phyloP scores from a whole-genome alignment of 2,329 filamentous ascomycete genomes.

The Diatrype stigma region DNA sequence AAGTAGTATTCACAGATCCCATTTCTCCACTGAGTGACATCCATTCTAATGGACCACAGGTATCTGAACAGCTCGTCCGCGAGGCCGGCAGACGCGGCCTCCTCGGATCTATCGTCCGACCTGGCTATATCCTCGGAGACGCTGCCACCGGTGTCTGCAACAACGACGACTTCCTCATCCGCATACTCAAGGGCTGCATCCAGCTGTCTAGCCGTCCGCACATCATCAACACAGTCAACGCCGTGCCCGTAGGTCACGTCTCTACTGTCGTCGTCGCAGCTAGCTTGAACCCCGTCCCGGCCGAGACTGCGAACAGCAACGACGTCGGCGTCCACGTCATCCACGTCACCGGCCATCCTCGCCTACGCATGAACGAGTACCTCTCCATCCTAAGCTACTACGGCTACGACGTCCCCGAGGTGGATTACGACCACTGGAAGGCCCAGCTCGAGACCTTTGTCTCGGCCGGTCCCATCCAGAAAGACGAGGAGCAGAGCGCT shows the following conservation, averaged over 20 bases:
- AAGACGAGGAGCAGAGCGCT: conserved; percentile 63
- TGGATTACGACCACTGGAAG: conserved; percentile 67
- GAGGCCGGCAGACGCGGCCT: too few relatives aligned
- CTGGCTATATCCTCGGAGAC: conserved; percentile 80
- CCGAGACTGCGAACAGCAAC: too few relatives aligned
- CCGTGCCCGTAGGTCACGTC: conserved; percentile 82
- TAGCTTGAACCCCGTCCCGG: neutral
- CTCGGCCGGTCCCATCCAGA: conserved; percentile 47
- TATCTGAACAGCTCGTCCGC: too few relatives aligned
- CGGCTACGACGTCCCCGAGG: conserved; percentile 65
- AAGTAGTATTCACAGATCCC: too few relatives aligned
- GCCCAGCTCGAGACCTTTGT: conserved; percentile 65
- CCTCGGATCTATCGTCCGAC: too few relatives aligned
- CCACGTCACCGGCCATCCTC: conserved; percentile 76
- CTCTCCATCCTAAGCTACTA: conserved; percentile 66
- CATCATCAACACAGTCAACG: conserved; percentile 84
- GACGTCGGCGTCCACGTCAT: neutral
- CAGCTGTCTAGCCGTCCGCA: conserved; percentile 70
- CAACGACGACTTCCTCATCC: conserved; percentile 86
- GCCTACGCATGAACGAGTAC: conserved; percentile 74
- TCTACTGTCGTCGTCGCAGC: conserved; percentile 40
- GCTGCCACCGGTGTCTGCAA: conserved; percentile 67
- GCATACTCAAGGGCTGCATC: conserved; percentile 82
- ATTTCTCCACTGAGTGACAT: too few relatives aligned
- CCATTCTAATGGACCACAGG: too few relatives aligned